Conservation (phyloP, 2,329 filamentous ascomycete genomes). For the Mycogone perniciosa region DNA sequence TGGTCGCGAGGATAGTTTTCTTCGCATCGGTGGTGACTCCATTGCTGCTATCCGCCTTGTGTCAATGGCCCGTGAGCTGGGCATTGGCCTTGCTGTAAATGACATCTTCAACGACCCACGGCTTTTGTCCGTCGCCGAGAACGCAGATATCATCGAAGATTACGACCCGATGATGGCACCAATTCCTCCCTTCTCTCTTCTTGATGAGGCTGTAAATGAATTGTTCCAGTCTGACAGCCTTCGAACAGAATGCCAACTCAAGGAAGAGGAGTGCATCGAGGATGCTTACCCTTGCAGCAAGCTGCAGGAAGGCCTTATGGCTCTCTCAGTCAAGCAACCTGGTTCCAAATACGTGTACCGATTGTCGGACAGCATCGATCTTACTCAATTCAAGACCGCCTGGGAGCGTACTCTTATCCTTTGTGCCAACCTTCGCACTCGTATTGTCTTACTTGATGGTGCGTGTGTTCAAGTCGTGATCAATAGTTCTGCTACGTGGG, state of each 20-base stretch:
- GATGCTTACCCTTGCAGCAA: conserved; percentile 17
- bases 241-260: background rate
- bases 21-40: conserved; percentile 12
- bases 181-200: background rate
- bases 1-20: conserved; percentile 12
- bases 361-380: background rate
- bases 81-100: conserved; percentile 1
- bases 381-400: conserved; percentile 5
- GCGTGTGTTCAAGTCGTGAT: background rate
- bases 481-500: background rate
- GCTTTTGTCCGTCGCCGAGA: background rate
- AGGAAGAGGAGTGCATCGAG: conserved; percentile 3
- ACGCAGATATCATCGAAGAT: background rate
- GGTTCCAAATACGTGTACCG: conserved; percentile 16
- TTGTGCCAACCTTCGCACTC: conserved; percentile 11
- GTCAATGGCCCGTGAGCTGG: conserved; percentile 2
- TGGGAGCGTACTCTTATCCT: conserved; percentile 12
- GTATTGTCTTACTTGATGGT: conserved; percentile 10
- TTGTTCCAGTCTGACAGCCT: background rate
- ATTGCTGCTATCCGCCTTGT: conserved; percentile 11
- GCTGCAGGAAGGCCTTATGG: conserved; percentile 19
- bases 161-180: background rate
- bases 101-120: conserved; percentile 4
- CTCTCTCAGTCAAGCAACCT: conserved; percentile 23
- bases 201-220: background rate